Evolutionary conservation across 2,329 filamentous ascomycete species (phyloP).

Genomic region (Chrysosporium keratinophilum): DNA sequence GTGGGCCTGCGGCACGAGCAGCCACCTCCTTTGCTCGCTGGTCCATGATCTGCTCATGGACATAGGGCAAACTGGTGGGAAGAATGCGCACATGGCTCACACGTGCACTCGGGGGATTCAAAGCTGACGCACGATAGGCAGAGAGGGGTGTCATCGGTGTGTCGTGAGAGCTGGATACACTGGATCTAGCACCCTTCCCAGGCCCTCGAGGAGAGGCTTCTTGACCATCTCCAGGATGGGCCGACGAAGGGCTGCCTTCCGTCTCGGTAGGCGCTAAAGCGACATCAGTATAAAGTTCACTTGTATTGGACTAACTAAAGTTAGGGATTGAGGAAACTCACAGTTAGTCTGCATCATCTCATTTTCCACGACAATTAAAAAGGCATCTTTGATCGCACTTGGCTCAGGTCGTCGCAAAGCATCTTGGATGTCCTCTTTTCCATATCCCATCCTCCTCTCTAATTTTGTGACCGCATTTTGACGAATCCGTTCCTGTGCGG

Average conservation of each 20-base stretch:
- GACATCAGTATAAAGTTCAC: background rate
- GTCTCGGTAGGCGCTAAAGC: slow-evolving; percentile 12
- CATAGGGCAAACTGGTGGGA: slow-evolving; percentile 79
- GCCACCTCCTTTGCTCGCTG: slow-evolving; percentile 30
- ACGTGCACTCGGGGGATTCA: slow-evolving; percentile 31
- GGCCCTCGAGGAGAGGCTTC: background rate
- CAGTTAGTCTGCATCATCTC: slow-evolving; percentile 92
- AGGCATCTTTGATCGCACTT: slow-evolving; percentile 96
- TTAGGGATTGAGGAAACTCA: slow-evolving; percentile 42
- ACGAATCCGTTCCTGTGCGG: slow-evolving; percentile 80
- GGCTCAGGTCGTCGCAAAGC: slow-evolving; percentile 84
- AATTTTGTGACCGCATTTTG: slow-evolving; percentile 90
- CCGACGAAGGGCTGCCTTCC: slow-evolving; percentile 27
- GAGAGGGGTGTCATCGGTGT: slow-evolving; percentile 11
- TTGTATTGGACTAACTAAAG: background rate
- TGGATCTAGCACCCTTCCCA: background rate
- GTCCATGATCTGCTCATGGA: slow-evolving; percentile 85
- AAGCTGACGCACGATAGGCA: background rate
- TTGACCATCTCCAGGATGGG: background rate
- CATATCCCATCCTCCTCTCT: slow-evolving; percentile 96
- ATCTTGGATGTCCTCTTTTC: slow-evolving; percentile 87
- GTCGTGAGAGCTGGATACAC: background rate
- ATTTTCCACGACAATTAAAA: slow-evolving; percentile 95
- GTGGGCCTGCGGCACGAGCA: slow-evolving; percentile 37
- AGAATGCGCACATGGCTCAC: slow-evolving; percentile 84